These are phyloP conservation scores for Williopsis jadinii DNA, from an alignment of 1,139 yeast genomes.

Conservation along the genomic window DNA sequence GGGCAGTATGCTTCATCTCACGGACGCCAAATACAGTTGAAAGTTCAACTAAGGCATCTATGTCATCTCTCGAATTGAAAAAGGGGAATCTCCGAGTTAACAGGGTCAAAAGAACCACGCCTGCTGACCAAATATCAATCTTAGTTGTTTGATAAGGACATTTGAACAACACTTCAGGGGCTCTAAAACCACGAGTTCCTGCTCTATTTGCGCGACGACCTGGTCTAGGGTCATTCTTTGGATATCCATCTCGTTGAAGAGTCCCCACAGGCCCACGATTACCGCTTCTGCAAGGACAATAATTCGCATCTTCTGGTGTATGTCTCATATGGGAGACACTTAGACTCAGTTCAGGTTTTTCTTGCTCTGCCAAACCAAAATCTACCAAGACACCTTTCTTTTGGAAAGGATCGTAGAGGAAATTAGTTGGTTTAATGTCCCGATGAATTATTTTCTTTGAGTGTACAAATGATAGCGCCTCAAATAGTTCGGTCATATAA, in stretches of 20 bases:
- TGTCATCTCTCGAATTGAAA: conserved; percentile 88
- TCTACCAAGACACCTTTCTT: conserved; percentile 23
- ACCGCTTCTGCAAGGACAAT: conserved; percentile 23
- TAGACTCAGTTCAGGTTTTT: conserved; percentile 8
- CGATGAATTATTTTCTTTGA: conserved; percentile 60
- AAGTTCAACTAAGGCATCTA: conserved; percentile 82
- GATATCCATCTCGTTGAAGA: conserved; percentile 48
- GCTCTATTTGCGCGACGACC: conserved; percentile 95
- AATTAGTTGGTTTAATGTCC: conserved; percentile 76
- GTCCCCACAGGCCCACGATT: conserved; percentile 6
- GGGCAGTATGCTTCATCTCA: conserved; percentile 70
- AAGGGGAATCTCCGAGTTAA: conserved; percentile 75
- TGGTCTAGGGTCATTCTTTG: conserved; percentile 76
- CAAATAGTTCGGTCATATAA: conserved; percentile 74
- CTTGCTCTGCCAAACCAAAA: conserved; percentile 23
- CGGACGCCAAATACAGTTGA: conserved; percentile 77
- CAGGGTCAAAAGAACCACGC: conserved; percentile 68
- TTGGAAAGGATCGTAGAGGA: conserved; percentile 42
- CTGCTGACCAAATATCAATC: conserved; percentile 78
- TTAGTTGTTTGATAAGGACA: conserved; percentile 55
- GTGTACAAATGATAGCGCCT: conserved; percentile 50
- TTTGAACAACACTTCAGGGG: conserved; percentile 60
- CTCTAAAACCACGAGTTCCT: conserved; percentile 85
- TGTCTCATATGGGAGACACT: not conserved
- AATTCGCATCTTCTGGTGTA: conserved; percentile 19